Conservation (phyloP, 345 rosid species). For the Euclidium syriacum region DNA sequence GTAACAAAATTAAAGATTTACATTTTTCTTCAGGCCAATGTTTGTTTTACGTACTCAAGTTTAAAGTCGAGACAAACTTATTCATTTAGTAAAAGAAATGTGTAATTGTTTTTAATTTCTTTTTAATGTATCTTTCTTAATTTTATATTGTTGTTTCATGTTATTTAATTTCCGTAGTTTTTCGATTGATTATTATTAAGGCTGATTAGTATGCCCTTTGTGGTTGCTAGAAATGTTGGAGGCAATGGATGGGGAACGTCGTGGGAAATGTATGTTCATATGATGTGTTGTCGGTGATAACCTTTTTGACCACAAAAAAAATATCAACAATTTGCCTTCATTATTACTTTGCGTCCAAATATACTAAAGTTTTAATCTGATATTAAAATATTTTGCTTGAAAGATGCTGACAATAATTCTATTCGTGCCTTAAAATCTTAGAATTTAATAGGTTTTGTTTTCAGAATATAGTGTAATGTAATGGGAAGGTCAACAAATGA, state of each 20-base stretch:
- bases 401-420: not conserved
- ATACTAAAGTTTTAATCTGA: not conserved
- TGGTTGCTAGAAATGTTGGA: constrained; percentile 14
- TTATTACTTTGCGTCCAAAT: not conserved
- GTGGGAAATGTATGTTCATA: constrained; percentile 20
- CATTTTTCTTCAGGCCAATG: too few species aligned
- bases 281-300: constrained; percentile 22
- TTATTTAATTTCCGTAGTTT: too few species aligned
- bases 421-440: not conserved
- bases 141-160: too few species aligned
- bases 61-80: too few species aligned
- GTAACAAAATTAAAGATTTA: too few species aligned
- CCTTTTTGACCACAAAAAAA: constrained; percentile 2
- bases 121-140: too few species aligned
- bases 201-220: not conserved
- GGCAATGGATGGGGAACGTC: not conserved
- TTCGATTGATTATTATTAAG: not conserved
- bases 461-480: not conserved
- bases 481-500: not conserved
- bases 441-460: too few species aligned
- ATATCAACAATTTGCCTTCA: not conserved
- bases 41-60: too few species aligned
- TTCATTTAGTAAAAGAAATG: too few species aligned
- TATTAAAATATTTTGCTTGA: not conserved
- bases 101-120: too few species aligned